Evolutionary conservation across 2,329 filamentous ascomycete species (phyloP), one percentile per base, ranked within the genome.

Genomic region (Onygenales sp.): DNA sequence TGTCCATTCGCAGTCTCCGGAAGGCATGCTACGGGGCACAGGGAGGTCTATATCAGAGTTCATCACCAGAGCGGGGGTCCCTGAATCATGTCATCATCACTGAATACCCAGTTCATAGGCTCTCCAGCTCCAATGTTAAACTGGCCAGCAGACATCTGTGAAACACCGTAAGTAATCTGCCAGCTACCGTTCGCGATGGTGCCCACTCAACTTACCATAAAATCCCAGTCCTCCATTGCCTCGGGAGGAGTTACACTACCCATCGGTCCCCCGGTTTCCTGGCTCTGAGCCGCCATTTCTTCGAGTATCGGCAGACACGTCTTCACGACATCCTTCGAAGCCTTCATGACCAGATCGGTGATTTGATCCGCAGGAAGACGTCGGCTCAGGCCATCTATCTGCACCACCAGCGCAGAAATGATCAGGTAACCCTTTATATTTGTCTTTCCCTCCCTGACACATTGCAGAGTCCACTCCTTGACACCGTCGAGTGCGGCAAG

Each of bases 361-460:
- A 75, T 36, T 6, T 74, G 68, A 0, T 71, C 62, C 5, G 65
- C 65, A 0, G 55, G 54, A 0, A 70, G 9, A 0, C 75, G 72
- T 2, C 59, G 61, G 54, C 68, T 62, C 1, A 78, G 61, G 0
- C 66, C 73, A 3, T 75, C 65, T 0, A 81, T 65, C 43, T 79
- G 70, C 0, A 70, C 67, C 4, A 58, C 58, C 0, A 77, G 58
- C 10, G 74, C 58, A 7, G 61, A 61, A 1, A 66, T 56, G 10
- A 81, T 67, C 14, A 82, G 48, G 42, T 75, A 74, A 0, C 76
- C 75, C 57, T 82, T 82, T 17, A 77, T 64, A 52, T 81, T 82
- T 0, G 77, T 81, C 62, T 82, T 77, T 1, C 77, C 79, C 0
- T 67, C 69, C 45, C 70, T 58, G n/a, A 81, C 66, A 7, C 64